phyloP scores from a whole-genome alignment of 2,329 filamentous ascomycete genomes.

The Talaromyces sp. region DNA sequence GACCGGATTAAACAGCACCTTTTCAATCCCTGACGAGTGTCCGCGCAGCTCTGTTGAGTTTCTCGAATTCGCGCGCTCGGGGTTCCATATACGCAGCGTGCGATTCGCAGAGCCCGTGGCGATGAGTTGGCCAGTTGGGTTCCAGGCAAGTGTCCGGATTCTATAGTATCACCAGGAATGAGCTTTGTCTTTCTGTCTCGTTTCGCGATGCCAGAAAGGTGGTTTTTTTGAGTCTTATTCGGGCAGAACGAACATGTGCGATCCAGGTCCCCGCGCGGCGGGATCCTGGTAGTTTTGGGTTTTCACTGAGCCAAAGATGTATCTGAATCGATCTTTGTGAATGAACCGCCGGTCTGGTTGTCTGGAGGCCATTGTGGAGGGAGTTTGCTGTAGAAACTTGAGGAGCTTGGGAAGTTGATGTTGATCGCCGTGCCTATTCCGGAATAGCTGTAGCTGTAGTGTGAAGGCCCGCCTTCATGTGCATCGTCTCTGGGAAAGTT shows the following conservation, averaged over 20 bases:
- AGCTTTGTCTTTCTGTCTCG: background rate
- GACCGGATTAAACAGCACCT: constrained; percentile 46
- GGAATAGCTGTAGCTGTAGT: background rate
- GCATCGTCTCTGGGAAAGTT: background rate
- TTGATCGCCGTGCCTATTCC: background rate
- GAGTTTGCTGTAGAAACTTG: background rate
- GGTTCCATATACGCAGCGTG: constrained; percentile 87
- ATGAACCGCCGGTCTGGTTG: constrained; percentile 37
- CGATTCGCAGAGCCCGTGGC: constrained; percentile 88
- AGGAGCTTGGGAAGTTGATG: background rate
- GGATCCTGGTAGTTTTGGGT: constrained; percentile 67
- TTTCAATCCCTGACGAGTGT: constrained; percentile 43
- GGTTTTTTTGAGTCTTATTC: background rate
- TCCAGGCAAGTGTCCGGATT: constrained; percentile 81
- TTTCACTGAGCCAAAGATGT: constrained; percentile 62
- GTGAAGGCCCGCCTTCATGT: background rate
- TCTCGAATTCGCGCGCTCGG: constrained; percentile 41
- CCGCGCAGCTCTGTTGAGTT: constrained; percentile 47
- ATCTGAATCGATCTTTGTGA: constrained; percentile 63
- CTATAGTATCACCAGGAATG: constrained; percentile 23
- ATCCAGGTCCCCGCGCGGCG: constrained; percentile 48
- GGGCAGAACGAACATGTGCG: constrained; percentile 50
- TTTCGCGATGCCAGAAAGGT: background rate
- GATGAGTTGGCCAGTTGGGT: constrained; percentile 74
- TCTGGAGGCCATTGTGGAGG: constrained; percentile 30